Base-by-base conservation (phyloP, 1,284 basidiomycete species). In the Inonotus hispidus region DNA sequence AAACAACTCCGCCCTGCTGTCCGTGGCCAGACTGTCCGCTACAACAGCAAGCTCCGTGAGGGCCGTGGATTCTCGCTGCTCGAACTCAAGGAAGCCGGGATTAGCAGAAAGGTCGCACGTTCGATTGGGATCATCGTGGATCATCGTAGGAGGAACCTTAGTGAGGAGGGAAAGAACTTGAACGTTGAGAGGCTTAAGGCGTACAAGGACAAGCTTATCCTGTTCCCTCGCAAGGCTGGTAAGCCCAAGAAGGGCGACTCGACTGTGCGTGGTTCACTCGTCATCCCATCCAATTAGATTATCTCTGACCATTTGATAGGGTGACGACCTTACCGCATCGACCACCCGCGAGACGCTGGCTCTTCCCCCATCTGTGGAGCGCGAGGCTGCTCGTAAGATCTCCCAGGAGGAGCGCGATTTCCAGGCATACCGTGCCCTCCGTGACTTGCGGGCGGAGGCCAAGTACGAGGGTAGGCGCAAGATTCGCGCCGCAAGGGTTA, bases 41-140 rank as follows among this genome's bases (percentile, higher is more conserved):
- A 99, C 91, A 99, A 99, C 87, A 89, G 91, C 78, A 97, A 98
- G 80, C 75, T 99, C 72, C 93, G 96, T 69, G 93, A 95, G 77
- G 96, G 96, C 66, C 93, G 95, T 71, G 96, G 96, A 66, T 99
- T 99, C 84, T 96, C 96, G 67, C 77, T 93, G 60, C 85, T 86
- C 64, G 96, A 99, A 79, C 84, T 99, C 75, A 98, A 96, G 84
- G 93, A 92, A 74, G 97, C 96, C 66, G 97, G 97, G 64, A 85
- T 99, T 74, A 88, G 90, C 71, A 88, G 85, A 80, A 98, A 98
- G 82, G 89, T 95, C 79, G 97, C 97, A 47, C 85, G 88, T 66
- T 87, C 92, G 70, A 79, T 99, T 71, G 96, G 96, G 66, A 93
- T 99, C 71, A 89, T 93, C 66, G 94, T 98, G 68, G 96, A 99